phyloP scores from a whole-genome alignment of 371 early-diverging fungal genomes.

The Capillidium rhysosporum region DNA sequence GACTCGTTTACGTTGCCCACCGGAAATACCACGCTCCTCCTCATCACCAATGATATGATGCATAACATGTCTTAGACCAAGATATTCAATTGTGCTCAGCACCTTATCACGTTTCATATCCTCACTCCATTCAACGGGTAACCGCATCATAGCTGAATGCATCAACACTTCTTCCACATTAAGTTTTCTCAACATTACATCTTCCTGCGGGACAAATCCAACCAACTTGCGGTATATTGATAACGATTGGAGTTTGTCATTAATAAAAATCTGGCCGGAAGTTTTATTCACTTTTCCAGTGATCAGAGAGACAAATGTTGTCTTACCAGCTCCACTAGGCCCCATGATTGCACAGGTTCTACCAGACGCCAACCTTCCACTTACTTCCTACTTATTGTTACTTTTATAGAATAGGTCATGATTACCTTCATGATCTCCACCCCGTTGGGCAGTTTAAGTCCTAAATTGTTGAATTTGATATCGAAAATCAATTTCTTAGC shows the following conservation, averaged over 20 bases:
- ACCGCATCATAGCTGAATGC: slow-evolving; percentile 45
- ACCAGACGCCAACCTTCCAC: slow-evolving; percentile 24
- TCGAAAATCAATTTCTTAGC: slow-evolving; percentile 13
- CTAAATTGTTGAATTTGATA: slow-evolving; percentile 29
- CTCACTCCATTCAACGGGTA: slow-evolving; percentile 24
- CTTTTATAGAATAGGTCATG: neutral
- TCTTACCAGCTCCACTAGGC: slow-evolving; percentile 54
- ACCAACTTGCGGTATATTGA: slow-evolving; percentile 38
- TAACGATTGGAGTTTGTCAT: slow-evolving; percentile 32
- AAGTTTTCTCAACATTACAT: slow-evolving; percentile 39
- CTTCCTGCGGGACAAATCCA: slow-evolving; percentile 44
- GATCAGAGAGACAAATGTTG: slow-evolving; percentile 32
- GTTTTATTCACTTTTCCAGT: slow-evolving; percentile 36
- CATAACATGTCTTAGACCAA: slow-evolving; percentile 37
- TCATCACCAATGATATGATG: slow-evolving; percentile 43
- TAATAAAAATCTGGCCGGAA: slow-evolving; percentile 31
- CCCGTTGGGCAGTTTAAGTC: slow-evolving; percentile 27
- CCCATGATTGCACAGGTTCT: slow-evolving; percentile 49
- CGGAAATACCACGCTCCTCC: slow-evolving; percentile 45
- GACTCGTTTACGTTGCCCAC: slow-evolving; percentile 78
- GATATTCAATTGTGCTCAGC: slow-evolving; percentile 29
- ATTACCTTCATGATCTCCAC: slow-evolving; percentile 22
- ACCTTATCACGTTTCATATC: slow-evolving; percentile 25
- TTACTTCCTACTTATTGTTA: slow-evolving; percentile 15
- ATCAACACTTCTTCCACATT: slow-evolving; percentile 29